Evolutionary conservation across 2,329 filamentous ascomycete species (phyloP), one percentile per base, ranked within the genome.

Genomic region (Grosmannia huntii): DNA sequence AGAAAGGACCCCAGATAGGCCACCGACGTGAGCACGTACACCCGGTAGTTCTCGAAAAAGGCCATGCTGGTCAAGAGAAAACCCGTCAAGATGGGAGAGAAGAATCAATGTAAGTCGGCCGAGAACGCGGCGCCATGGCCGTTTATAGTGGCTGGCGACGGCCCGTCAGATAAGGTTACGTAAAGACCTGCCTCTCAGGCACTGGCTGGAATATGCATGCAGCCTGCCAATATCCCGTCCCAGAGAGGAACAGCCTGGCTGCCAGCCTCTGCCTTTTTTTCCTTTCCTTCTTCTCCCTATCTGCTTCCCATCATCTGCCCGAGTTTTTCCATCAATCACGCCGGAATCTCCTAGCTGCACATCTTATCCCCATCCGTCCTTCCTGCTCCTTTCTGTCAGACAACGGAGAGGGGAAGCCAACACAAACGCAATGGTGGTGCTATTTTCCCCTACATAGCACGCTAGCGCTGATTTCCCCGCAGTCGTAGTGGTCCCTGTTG

Each of bases 1-100:
- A 56, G 28, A 38, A 56, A 56, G 2, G 54, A 56, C 19, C 54
- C 54, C 25, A 56, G 54, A 12, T 56, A 56, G 41, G 44, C 54
- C 25, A 56, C 54, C 27, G 54, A 56, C 2, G 54, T 28, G n/a
- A 56, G 53, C 6, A 55, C 38, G 19, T 55, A 56, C 44, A 56
- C 54, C 16, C 54, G 54, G 31, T 49, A 49, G 44, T 56, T 56
- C 11, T 56, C 28, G 4, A 53, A 53, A 7, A 53, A 53, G 1
- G 50, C 50, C 52, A 54, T 54, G 21, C 3, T 44, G 50, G 11
- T 27, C 49, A 9, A 27, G 11, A 5, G 38, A 16, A 41, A n/a
- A n/a, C n/a, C n/a, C n/a, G n/a, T n/a, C n/a, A n/a, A n/a, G n/a
- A n/a, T n/a, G n/a, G n/a, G n/a, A n/a, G n/a, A n/a, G n/a, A n/a